Evolutionary conservation across 257 asterid species (phyloP), one percentile per base, ranked within the genome.

Genomic region (Datura wrightii): DNA sequence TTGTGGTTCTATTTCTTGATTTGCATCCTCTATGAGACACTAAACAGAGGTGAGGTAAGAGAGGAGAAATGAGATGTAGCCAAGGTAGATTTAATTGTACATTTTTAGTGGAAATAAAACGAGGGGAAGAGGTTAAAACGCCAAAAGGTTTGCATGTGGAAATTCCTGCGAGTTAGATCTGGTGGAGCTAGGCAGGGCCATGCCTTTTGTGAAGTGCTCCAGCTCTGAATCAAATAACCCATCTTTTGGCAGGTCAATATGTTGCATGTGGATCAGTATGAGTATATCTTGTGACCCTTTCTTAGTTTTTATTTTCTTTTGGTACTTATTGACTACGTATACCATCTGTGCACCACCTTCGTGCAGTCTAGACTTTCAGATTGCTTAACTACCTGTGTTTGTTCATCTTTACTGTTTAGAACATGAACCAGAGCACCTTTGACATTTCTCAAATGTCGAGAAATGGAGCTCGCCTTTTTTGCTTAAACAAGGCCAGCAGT

Each of bases 21-120:
- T 74, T 19, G n/a, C 60, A 74, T 74, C 80, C 11, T 74, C 41
- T 74, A 42, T 6, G 39, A 74, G 24, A 11, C 39, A 1, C 59
- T 19, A 48, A 74, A 74, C 10, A 19, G 59, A 74, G 42, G 41
- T 0, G 5, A 72, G 59, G 31, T 24, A 24, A 72, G 59, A 24
- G 58, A 4, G 59, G 42, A 72, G 80, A 72, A 72, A 19, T 71
- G 18, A 71, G 79, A 71, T 15, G 37, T 44, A 71, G 39, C 56
- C 34, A 42, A 71, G 79, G 55, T n/a, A 42, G n/a, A n/a, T 44
- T 3, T 71, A 18, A 42, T 42, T 42, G 37, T 71, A 71, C 55
- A 72, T 74, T 37, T 24, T 72, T 46, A 48, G n/a, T 72, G 16
- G 58, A 46, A 42, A 74, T 24, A 71, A 71, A 6, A 24, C 3